Evolutionary conservation across 2,329 filamentous ascomycete species (phyloP).

Genomic region (Periconia macrospinosa): DNA sequence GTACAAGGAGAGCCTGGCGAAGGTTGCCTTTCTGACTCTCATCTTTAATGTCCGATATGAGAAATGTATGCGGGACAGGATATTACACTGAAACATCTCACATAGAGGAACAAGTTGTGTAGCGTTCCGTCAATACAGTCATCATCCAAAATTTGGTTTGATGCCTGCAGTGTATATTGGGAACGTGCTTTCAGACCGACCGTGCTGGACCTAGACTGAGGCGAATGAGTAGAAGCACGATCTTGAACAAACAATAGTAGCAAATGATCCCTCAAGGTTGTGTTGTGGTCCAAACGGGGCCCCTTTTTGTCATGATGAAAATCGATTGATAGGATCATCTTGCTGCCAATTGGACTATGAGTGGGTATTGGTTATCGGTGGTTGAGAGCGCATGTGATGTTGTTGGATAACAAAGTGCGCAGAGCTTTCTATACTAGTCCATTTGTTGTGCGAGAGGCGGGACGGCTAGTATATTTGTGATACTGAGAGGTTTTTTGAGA

Average conservation of each 20-base stretch:
- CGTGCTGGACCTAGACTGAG: not conserved
- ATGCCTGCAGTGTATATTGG: not conserved
- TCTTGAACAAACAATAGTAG: not conserved
- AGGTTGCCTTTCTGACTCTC: not conserved
- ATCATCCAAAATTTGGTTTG: not conserved
- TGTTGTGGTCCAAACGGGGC: not conserved
- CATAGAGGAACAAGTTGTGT: not conserved
- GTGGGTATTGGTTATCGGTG: not conserved
- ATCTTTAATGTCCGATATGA: not conserved
- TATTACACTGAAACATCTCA: not conserved
- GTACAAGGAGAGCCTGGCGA: not conserved
- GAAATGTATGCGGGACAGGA: not conserved
- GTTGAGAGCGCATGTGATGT: not conserved
- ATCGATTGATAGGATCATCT: not conserved
- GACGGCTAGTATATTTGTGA: conserved; percentile 27
- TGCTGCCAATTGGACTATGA: not conserved
- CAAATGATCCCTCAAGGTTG: not conserved
- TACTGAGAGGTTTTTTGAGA: conserved; percentile 17
- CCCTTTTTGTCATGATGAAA: not conserved
- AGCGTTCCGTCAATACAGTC: not conserved
- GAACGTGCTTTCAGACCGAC: not conserved
- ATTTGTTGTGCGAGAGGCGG: not conserved
- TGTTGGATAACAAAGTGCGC: not conserved
- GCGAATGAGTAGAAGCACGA: not conserved
- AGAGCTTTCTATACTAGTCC: not conserved